Evolutionary conservation across 148 eudicot species (phyloP).

Genomic region (Vaccinium corymbosum): DNA sequence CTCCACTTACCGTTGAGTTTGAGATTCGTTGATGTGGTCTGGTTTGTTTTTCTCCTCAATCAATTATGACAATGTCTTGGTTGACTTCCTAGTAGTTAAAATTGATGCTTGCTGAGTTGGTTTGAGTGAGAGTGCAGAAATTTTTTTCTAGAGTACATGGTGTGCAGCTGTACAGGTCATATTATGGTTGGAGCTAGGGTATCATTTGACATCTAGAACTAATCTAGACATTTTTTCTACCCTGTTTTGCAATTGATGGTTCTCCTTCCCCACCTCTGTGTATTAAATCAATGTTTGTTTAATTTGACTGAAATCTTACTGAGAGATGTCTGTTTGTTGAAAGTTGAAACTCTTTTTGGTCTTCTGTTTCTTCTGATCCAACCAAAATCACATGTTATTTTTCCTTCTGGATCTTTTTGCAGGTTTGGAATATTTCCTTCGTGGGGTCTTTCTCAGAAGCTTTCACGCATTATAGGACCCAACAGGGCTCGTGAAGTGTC

Average conservation of each 20-base stretch:
- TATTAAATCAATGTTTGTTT: neutral
- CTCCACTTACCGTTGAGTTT: neutral
- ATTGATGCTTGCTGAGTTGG: neutral
- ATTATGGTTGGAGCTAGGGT: neutral
- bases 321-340: neutral
- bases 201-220: neutral
- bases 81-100: neutral
- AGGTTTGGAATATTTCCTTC: slow-evolving; percentile 98
- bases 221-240: neutral
- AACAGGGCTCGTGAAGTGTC: slow-evolving; percentile 88
- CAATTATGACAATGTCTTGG: neutral
- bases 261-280: neutral
- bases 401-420: slow-evolving; percentile 12
- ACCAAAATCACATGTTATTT: neutral
- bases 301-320: neutral
- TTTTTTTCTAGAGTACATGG: neutral
- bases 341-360: neutral
- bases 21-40: neutral
- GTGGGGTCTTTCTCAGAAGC: slow-evolving; percentile 99
- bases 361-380: neutral
- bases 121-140: neutral
- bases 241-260: neutral
- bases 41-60: neutral
- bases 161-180: neutral
- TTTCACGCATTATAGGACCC: slow-evolving; percentile 80